Conservation (phyloP, 1,284 basidiomycete genomes). For the Pseudozyma tsukubaensis region DNA sequence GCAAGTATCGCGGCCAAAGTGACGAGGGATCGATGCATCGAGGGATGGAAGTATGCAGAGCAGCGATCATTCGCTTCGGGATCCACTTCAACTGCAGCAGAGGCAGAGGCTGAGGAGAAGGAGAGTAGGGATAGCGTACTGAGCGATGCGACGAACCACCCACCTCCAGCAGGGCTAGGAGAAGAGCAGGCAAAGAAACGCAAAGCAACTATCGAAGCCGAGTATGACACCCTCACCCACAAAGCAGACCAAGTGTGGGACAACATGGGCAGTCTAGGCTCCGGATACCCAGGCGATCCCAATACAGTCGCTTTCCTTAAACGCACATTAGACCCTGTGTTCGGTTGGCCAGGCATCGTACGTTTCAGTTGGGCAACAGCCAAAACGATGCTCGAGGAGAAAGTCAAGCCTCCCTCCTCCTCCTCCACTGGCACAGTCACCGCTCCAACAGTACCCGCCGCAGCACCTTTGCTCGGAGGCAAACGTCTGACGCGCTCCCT, state of each 20-base stretch:
- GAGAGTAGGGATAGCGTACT: no score
- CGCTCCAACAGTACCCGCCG: neutral
- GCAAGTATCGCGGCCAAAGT: constrained; percentile 97
- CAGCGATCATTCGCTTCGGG: constrained; percentile 7
- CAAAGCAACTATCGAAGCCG: constrained; percentile 12
- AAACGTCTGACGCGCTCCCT: constrained; percentile 27
- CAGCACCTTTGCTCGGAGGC: neutral
- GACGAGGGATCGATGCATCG: constrained; percentile 89
- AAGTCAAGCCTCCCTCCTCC: constrained; percentile 22
- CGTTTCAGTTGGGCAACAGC: constrained; percentile 97
- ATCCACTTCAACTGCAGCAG: no score
- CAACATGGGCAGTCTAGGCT: constrained; percentile 28
- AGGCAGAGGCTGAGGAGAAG: neutral
- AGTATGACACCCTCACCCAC: neutral
- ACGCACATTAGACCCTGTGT: constrained; percentile 82
- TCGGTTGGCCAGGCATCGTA: constrained; percentile 89
- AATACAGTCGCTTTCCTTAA: constrained; percentile 89
- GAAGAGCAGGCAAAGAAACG: constrained; percentile 25
- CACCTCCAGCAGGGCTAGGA: neutral
- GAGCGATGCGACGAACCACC: constrained; percentile 23
- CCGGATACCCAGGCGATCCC: constrained; percentile 76
- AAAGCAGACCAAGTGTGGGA: constrained; percentile 15
- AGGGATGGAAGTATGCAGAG: constrained; percentile 78
- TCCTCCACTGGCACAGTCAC: neutral
- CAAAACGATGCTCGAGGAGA: constrained; percentile 84